A percentile compares a stretch with the other conserved stretches of the same genome.
Conservation (phyloP, 495 filamentous ascomycete species). For the Xylaria sp. region DNA sequence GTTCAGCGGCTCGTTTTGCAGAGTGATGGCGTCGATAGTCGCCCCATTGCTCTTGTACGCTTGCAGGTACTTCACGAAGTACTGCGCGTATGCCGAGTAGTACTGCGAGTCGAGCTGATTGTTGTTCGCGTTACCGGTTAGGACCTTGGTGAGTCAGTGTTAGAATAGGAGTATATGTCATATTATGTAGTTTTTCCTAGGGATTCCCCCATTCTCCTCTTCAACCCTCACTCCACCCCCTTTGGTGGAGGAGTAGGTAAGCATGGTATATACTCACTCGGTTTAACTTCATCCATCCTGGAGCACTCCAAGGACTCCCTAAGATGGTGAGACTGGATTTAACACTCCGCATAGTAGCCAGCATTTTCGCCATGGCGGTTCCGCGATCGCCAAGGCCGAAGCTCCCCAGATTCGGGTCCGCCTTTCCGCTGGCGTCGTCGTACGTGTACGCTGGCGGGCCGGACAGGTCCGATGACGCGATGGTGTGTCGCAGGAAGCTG, state of each 20-base stretch:
- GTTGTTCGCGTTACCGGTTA: slow-evolving; percentile 54
- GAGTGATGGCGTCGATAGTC: slow-evolving; percentile 60
- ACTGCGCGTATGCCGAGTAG: slow-evolving; percentile 55
- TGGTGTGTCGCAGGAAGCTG: slow-evolving; percentile 60
- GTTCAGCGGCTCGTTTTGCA: slow-evolving; percentile 66
- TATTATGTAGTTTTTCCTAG: neutral
- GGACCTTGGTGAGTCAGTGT: slow-evolving; percentile 31
- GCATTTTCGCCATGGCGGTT: slow-evolving; percentile 57
- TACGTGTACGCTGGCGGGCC: slow-evolving; percentile 59
- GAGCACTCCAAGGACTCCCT: slow-evolving; percentile 61
- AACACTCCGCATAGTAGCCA: slow-evolving; percentile 50
- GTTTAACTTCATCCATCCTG: slow-evolving; percentile 67
- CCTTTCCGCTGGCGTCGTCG: slow-evolving; percentile 52
- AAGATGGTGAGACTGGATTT: slow-evolving; percentile 50
- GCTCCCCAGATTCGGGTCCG: slow-evolving; percentile 48
- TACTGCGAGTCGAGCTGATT: slow-evolving; percentile 62
- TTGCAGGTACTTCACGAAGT: slow-evolving; percentile 65
- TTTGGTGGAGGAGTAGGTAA: neutral
- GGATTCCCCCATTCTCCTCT: neutral
- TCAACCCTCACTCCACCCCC: too few species aligned
- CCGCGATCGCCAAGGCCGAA: slow-evolving; percentile 60
- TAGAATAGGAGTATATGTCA: neutral
- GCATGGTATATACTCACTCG: slow-evolving; percentile 36
- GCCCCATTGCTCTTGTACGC: slow-evolving; percentile 53
- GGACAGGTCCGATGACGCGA: slow-evolving; percentile 60